Evolutionary conservation across 768 basidiomycete species (phyloP), one percentile per base, ranked within the genome.

Genomic region (Roridomyces roridus): DNA sequence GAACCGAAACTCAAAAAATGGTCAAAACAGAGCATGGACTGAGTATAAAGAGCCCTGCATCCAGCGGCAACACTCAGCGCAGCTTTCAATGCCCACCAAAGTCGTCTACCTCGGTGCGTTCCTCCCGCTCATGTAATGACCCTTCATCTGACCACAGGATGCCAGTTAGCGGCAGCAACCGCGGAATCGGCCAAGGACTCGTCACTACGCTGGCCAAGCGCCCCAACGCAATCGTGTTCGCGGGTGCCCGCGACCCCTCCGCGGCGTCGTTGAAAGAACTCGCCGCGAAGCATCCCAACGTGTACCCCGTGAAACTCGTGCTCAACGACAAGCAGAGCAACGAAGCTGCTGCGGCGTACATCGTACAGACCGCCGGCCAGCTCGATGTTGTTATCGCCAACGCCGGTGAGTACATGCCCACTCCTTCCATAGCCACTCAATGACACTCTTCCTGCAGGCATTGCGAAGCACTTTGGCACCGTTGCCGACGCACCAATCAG

Each of bases 341-440:
- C 44, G 26, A 39, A 18, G 52, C 52, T n/a, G 52, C 44, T 23
- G 25, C 36, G 10, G 42, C 35, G 5, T 15, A 45, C 7, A 46
- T 55, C 17, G 10, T 46, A 26, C 6, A 14, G 14, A 34, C 10
- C 12, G 44, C 41, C 4, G 52, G 52, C 9, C 34, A 37, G 7
- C 25, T 53, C 10, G 51, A 55, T 29, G 7, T 54, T 6, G 43
- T 46, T 18, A 55, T 46, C 44, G 52, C 44, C 15, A 43, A 43
- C 36, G 44, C 44, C 9, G 42, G 51, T 43, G n/a, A n/a, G 25
- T 14, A 18, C 46, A 6, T 17, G 2, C 15, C 34, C 40, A 9
- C 20, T 8, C 12, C 50, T 47, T 17, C 20, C 10, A 35, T n/a
- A 10, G 10, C 9, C 17, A 9, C 17, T 35, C 10, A 9, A 10